These are phyloP conservation scores for Fusarium torulosum DNA, from an alignment of 2,329 filamentous ascomycete genomes.

Conservation along the genomic window DNA sequence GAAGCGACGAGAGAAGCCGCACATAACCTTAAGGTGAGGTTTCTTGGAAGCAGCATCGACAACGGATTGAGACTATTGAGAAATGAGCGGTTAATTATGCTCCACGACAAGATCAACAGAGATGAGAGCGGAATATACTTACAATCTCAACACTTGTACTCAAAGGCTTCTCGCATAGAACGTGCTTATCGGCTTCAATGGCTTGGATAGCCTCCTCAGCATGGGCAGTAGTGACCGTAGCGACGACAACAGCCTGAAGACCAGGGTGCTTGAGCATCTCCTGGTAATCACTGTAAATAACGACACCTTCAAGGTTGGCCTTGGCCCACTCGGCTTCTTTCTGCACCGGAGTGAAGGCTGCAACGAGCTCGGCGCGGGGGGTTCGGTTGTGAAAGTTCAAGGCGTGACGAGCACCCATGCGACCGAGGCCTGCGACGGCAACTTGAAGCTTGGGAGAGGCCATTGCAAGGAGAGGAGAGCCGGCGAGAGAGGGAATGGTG, in stretches of 20 bases:
- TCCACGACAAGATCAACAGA: background rate
- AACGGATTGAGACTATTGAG: conserved; percentile 67
- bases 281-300: conserved; percentile 44
- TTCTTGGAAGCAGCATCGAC: conserved; percentile 67
- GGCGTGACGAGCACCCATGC: conserved; percentile 47
- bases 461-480: conserved; percentile 22
- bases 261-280: conserved; percentile 48
- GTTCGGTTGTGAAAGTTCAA: conserved; percentile 47
- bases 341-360: conserved; percentile 45
- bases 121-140: conserved; percentile 37
- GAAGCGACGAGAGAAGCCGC: conserved; percentile 61
- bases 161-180: conserved; percentile 47
- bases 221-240: conserved; percentile 47
- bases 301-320: conserved; percentile 42
- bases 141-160: conserved; percentile 64
- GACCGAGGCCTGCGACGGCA: conserved; percentile 45
- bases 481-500: background rate
- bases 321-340: conserved; percentile 46
- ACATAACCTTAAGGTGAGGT: conserved; percentile 74
- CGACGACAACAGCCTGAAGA: conserved; percentile 45
- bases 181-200: conserved; percentile 46
- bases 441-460: conserved; percentile 44
- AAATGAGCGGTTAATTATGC: background rate
- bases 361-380: conserved; percentile 44
- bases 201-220: conserved; percentile 47